Evolutionary conservation across 371 early-diverging fungal species (phyloP), one percentile per base, ranked within the genome.

Genomic region (Batkoa obscura): DNA sequence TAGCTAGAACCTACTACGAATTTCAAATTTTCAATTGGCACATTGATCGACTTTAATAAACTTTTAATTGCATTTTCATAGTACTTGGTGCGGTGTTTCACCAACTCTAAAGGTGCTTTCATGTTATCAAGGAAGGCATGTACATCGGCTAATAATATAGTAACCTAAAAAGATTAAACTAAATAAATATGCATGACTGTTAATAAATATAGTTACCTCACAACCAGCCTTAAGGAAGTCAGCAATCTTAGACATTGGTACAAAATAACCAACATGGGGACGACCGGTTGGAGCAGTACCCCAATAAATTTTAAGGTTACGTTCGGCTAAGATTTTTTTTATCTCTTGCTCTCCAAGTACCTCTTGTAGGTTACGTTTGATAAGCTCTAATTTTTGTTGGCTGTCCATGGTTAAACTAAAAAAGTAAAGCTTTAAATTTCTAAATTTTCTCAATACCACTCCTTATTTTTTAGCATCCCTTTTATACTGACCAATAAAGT

Each of bases 51-150:
- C 23, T 64, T 67, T 50, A 99, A 81, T 62, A 90, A 81, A n/a
- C 84, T 80, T 71, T 91, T 94, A 65, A 99, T 90, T 58, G 88
- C 63, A 32, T 78, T 74, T 67, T 94, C 86, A 71, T 99, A 99
- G 79, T 99, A 99, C 61, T 81, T 75, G 30, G 89, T 84, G 59
- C 99, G 88, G 57, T 77, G 74, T 58, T 81, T 68, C 17, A 99
- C 84, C 47, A 89, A 84, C 55, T 96, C 94, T 65, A 94, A 78
- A 30, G 96, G 93, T 32, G 99, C 93, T 71, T 99, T 99, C 78
- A 94, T 79, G 80, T 99, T 99, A 73, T 99, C 99, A 50, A 99
- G 81, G 72, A 91, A 95, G 45, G 94, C 99, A 69, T 99, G 99
- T 57, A 99, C 78, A 70, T 99, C 96, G 37, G 99, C 99, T 54